phyloP scores from a whole-genome alignment of 768 basidiomycete species.

The Dentipellis fragilis region DNA sequence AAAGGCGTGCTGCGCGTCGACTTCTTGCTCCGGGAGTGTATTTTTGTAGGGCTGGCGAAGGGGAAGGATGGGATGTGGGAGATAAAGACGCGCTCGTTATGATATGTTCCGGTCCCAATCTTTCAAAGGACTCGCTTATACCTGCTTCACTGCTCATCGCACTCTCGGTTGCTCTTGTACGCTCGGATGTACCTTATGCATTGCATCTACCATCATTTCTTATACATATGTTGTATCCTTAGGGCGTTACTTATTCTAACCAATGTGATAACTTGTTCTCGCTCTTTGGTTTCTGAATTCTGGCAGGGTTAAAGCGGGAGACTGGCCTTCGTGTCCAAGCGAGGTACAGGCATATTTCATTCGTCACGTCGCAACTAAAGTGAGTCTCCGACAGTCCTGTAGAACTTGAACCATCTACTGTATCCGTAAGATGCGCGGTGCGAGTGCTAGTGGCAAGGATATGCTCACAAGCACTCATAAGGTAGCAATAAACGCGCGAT shows the following conservation, averaged over 20 bases:
- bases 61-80: slow-evolving; percentile 55
- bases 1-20: slow-evolving; percentile 49
- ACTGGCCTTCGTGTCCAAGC: too few relatives aligned
- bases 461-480: too few relatives aligned
- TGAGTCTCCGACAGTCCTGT: too few relatives aligned
- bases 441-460: too few relatives aligned
- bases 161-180: not conserved
- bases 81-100: slow-evolving; percentile 37
- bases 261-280: not conserved
- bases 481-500: too few relatives aligned
- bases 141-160: not conserved
- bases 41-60: slow-evolving; percentile 45
- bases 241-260: not conserved
- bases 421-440: too few relatives aligned
- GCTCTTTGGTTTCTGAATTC: too few relatives aligned
- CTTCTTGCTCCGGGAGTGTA: slow-evolving; percentile 42
- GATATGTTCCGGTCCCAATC: not conserved
- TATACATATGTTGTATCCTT: not conserved
- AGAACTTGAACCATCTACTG: too few relatives aligned
- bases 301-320: too few relatives aligned
- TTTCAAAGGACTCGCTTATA: not conserved
- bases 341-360: too few relatives aligned
- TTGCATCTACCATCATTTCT: not conserved
- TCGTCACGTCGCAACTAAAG: too few relatives aligned
- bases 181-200: not conserved